Evolutionary conservation across 805 yeast species (phyloP), one percentile per base, ranked within the genome.

Genomic region (Osmozyma mogii): DNA sequence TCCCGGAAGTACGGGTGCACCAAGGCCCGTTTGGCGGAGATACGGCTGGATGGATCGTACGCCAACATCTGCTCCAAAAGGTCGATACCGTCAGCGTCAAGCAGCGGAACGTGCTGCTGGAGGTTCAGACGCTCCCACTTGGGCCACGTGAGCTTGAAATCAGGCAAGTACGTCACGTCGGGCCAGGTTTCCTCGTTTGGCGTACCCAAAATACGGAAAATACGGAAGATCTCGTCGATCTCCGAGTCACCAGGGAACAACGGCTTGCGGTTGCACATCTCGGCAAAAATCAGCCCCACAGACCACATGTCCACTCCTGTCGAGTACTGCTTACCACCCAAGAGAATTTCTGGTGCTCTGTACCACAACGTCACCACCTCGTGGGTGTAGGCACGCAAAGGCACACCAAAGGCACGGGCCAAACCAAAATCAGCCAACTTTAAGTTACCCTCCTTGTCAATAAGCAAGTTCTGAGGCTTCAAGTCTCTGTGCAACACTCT

Each of bases 281-380:
- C 98, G 5, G 96, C 98, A 55, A 92, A 83, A 27, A 92, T 92
- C 52, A 96, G 88, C 10, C 98, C 98, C 37, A 89, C 83, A 8
- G 96, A 84, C 98, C 98, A 92, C 82, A 92, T 87, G 55, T 92
- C 98, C 30, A 92, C 96, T 12, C 97, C 96, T 0, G 97, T 92
- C 20, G 96, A 84, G 56, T 92, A 92, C 49, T 92, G 96, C 44
- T 94, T 84, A 3, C 96, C 96, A 9, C 98, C 98, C 41, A 92
- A 71, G 37, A 92, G 64, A 33, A 92, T 84, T 58, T 92, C 98
- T 3, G 98, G 98, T 1, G 96, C 85, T 43, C 98, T 70, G 56
- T 92, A 92, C 98, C 98, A 92, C 44, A 92, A 64, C 0, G 98
- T 92, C 28, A 92, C 98, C 27, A 92, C 97, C 56, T 92, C 98